phyloP scores from a whole-genome alignment of 2,329 filamentous ascomycete species.

The Colletotrichum sp. region DNA sequence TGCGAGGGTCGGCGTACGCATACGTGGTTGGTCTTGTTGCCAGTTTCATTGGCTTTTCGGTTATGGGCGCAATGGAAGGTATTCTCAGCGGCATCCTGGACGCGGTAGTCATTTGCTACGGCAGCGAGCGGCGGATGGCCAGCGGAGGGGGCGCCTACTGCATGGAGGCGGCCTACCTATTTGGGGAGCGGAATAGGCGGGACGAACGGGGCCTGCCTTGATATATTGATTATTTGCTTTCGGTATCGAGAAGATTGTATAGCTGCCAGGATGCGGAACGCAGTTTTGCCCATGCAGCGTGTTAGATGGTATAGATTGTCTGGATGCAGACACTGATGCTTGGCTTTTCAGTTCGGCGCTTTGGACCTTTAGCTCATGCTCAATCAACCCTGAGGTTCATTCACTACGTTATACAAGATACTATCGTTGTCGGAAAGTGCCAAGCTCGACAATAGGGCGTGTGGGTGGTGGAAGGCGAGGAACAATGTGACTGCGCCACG shows the following conservation, averaged over 20 bases:
- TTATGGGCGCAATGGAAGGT: conserved; percentile 89
- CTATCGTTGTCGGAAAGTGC: background rate
- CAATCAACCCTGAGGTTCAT: background rate
- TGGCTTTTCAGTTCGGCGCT: background rate
- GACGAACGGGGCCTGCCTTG: conserved; percentile 32
- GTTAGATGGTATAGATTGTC: background rate
- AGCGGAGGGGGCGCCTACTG: conserved; percentile 80
- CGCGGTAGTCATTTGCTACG: conserved; percentile 91
- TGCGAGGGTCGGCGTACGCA: conserved; percentile 87
- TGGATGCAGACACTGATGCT: background rate
- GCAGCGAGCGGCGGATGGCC: conserved; percentile 78
- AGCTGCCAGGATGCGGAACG: background rate
- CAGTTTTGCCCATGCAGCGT: background rate
- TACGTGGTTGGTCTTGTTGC: conserved; percentile 94
- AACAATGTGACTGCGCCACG: conserved; percentile 9
- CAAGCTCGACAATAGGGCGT: background rate
- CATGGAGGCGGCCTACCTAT: conserved; percentile 87
- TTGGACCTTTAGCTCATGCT: background rate
- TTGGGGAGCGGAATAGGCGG: conserved; percentile 66
- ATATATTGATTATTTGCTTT: background rate
- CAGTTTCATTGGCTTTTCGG: conserved; percentile 92
- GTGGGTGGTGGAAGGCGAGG: background rate
- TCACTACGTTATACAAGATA: background rate
- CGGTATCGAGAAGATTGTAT: background rate
- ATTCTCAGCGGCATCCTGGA: conserved; percentile 88